A percentile compares a stretch with the other conserved stretches of the same genome.
Conservation (phyloP, 805 yeast species). For the Suhomyces sp. region DNA sequence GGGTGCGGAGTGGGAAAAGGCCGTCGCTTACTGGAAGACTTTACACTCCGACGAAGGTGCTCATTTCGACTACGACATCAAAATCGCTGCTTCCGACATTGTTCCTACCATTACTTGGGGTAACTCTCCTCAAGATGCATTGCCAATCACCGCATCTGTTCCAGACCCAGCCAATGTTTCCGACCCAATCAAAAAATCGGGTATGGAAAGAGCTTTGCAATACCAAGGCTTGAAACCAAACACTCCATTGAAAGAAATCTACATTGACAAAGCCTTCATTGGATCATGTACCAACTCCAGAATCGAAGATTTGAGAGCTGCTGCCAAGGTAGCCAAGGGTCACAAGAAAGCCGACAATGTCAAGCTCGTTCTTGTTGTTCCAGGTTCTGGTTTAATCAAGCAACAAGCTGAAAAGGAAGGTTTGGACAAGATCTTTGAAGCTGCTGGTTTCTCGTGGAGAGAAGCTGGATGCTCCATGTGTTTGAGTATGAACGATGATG, state of each 20-base stretch:
- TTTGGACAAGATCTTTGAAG: conserved; percentile 81
- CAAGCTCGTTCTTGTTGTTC: conserved; percentile 85
- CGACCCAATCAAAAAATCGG: conserved; percentile 73
- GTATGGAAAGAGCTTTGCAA: conserved; percentile 86
- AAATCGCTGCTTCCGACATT: conserved; percentile 77
- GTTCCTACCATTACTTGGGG: conserved; percentile 99
- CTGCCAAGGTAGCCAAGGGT: conserved; percentile 91
- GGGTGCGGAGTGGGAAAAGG: conserved; percentile 95
- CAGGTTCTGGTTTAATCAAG: conserved; percentile 96
- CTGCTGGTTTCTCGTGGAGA: conserved; percentile 98
- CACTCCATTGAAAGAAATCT: conserved; percentile 69
- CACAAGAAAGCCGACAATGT: conserved; percentile 80
- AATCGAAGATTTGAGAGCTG: conserved; percentile 93
- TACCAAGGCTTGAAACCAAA: conserved; percentile 91
- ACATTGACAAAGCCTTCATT: conserved; percentile 90
- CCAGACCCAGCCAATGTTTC: conserved; percentile 80
- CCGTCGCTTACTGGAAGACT: conserved; percentile 86
- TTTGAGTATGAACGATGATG: conserved; percentile 98
- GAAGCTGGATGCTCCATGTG: conserved; percentile 99
- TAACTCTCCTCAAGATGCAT: conserved; percentile 97
- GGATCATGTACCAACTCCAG: conserved; percentile 98
- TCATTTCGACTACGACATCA: conserved; percentile 77
- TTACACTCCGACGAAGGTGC: conserved; percentile 89
- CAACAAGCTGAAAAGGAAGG: conserved; percentile 94
- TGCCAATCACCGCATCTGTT: conserved; percentile 85